phyloP scores from a whole-genome alignment of 768 basidiomycete genomes.

The Sarcodon aspratus region DNA sequence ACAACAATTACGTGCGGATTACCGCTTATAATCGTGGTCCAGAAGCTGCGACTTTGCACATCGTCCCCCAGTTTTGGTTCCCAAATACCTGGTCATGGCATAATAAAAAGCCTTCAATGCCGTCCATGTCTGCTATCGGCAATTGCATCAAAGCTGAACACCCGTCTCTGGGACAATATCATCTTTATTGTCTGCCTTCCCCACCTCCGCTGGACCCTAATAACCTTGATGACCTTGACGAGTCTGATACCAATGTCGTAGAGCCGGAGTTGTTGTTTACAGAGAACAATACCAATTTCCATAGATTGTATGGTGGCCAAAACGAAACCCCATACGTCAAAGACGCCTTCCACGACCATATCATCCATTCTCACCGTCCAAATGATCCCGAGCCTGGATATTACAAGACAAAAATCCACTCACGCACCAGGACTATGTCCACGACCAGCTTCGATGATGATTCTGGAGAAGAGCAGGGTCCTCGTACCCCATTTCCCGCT shows the following conservation, averaged over 20 bases:
- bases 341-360: slow-evolving; percentile 98
- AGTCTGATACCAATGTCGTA: slow-evolving; percentile 41
- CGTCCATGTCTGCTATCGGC: slow-evolving; percentile 42
- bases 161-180: slow-evolving; percentile 59
- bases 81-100: slow-evolving; percentile 99
- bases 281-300: slow-evolving; percentile 96
- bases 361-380: slow-evolving; percentile 79
- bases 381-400: slow-evolving; percentile 29
- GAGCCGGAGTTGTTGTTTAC: slow-evolving; percentile 88
- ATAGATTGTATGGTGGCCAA: slow-evolving; percentile 78
- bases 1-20: slow-evolving; percentile 86
- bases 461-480: slow-evolving; percentile 27
- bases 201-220: slow-evolving; percentile 62
- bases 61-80: slow-evolving; percentile 95
- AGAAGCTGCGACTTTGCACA: slow-evolving; percentile 85
- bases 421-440: slow-evolving; percentile 13
- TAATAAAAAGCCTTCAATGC: slow-evolving; percentile 51
- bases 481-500: slow-evolving; percentile 47
- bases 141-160: slow-evolving; percentile 66
- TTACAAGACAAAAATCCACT: slow-evolving; percentile 38
- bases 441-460: slow-evolving; percentile 15
- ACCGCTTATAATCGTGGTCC: slow-evolving; percentile 96
- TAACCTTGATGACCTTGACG: slow-evolving; percentile 52
- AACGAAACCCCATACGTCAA: slow-evolving; percentile 83
- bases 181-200: slow-evolving; percentile 84